Evolutionary conservation across 2,329 filamentous ascomycete genomes (phyloP).

Genomic region (Phyllosticta ampelicida): DNA sequence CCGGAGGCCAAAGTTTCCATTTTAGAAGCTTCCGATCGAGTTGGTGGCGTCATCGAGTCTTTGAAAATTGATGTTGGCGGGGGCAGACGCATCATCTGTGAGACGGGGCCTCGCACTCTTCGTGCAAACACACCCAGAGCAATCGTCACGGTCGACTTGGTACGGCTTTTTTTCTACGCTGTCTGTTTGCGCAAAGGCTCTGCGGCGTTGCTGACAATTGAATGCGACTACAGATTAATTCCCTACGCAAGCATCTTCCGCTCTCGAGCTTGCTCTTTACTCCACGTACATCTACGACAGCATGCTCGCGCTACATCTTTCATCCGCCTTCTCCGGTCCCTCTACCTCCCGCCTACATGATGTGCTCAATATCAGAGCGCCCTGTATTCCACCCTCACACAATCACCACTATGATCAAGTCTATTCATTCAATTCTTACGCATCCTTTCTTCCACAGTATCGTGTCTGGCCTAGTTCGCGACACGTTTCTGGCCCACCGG

Average conservation of each 20-base stretch:
- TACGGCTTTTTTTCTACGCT: not conserved
- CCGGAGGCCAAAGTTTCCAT: not conserved
- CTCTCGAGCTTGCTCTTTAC: not conserved
- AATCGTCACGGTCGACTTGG: constrained; percentile 2
- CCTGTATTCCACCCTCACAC: not conserved
- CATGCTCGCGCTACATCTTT: not conserved
- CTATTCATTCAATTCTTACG: not conserved
- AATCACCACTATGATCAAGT: not conserved
- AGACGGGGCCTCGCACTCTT: not conserved
- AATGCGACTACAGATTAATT: not conserved
- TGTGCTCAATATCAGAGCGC: not conserved
- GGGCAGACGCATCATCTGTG: not conserved
- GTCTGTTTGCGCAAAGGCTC: not conserved
- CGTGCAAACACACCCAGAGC: not conserved
- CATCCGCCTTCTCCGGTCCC: not conserved
- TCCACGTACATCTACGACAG: not conserved
- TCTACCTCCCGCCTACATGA: not conserved
- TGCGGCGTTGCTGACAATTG: not conserved
- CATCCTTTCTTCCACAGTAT: not conserved
- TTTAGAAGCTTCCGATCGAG: not conserved
- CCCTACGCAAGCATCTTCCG: not conserved
- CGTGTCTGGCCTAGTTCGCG: not conserved
- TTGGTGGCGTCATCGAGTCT: constrained; percentile 2
- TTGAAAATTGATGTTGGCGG: not conserved
- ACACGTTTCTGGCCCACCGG: not conserved